These are phyloP conservation scores for Sanghuangporus weigelae DNA, from an alignment of 1,284 basidiomycete genomes.

Conservation along the genomic window DNA sequence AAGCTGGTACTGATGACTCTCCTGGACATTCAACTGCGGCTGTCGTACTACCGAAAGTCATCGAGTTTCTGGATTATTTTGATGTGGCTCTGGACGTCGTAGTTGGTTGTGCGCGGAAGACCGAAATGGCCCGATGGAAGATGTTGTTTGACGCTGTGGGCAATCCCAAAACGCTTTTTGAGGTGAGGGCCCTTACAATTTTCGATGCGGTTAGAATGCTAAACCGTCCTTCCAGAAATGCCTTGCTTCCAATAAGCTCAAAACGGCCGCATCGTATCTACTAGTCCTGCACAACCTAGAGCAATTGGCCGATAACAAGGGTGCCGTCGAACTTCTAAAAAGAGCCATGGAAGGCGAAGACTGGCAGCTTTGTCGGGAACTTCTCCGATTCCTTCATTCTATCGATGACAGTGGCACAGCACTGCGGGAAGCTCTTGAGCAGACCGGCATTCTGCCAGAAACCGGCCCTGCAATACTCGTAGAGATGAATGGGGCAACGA, in stretches of 20 bases:
- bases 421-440: conserved; percentile 54
- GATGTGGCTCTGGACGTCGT: conserved; percentile 88
- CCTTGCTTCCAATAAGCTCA: conserved; percentile 66
- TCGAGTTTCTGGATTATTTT: conserved; percentile 95
- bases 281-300: conserved; percentile 93
- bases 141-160: conserved; percentile 89
- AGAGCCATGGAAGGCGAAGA: conserved; percentile 71
- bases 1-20: conserved; percentile 37
- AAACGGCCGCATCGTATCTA: conserved; percentile 91
- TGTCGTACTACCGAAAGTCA: conserved; percentile 60
- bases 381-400: conserved; percentile 87
- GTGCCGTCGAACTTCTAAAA: conserved; percentile 74
- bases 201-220: not conserved
- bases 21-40: conserved; percentile 21
- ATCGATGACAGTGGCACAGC: conserved; percentile 82
- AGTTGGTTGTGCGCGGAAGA: conserved; percentile 95
- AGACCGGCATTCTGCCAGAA: conserved; percentile 25
- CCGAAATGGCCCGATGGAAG: conserved; percentile 89
- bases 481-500: not conserved
- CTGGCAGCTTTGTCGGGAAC: conserved; percentile 80
- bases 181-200: conserved; percentile 40
- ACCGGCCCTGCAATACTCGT: not conserved
- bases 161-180: conserved; percentile 86
- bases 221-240: conserved; percentile 52
- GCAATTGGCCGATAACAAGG: conserved; percentile 72